phyloP scores from a whole-genome alignment of 176 grass and related monocot species.

The Ensete ventricosum region DNA sequence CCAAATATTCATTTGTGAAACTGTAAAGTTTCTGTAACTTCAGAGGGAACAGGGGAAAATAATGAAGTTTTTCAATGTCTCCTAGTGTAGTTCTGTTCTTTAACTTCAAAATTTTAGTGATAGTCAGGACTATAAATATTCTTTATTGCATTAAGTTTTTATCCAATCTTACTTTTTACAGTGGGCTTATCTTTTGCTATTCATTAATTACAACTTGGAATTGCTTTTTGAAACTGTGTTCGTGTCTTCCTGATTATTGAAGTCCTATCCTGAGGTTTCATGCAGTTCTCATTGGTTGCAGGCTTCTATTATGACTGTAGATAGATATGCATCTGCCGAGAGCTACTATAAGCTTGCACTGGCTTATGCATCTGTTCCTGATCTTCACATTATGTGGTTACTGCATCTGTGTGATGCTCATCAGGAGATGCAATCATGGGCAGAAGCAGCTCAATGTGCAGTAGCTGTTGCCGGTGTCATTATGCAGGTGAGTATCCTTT shows the following conservation, averaged over 20 bases:
- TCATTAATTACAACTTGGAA: background rate
- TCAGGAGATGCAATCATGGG: conserved; percentile 99
- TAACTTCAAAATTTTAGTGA: too few species aligned
- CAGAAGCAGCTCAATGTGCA: conserved; percentile 99
- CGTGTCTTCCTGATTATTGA: background rate
- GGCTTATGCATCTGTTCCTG: conserved; percentile 86
- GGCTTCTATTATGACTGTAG: conserved; percentile 65
- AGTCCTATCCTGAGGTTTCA: too few species aligned
- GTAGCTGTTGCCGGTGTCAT: conserved; percentile 98
- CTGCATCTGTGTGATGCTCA: conserved; percentile 93
- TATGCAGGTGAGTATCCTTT: conserved; percentile 70
- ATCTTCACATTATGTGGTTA: conserved; percentile 99
- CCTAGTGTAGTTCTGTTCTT: too few species aligned
- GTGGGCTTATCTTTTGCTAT: background rate
- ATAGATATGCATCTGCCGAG: conserved; percentile 84
- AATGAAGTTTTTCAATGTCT: too few species aligned
- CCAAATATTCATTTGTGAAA: too few species aligned
- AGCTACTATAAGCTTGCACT: conserved; percentile 91
- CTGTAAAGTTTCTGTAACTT: too few species aligned
- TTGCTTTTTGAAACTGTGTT: background rate
- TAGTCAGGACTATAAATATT: too few species aligned
- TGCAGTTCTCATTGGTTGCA: conserved; percentile 7
- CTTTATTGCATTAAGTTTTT: background rate
- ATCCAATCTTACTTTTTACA: background rate
- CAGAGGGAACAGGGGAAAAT: too few species aligned